Base-by-base conservation (phyloP, 306 rosid species). In the Gastrolobium bilobum region DNA sequence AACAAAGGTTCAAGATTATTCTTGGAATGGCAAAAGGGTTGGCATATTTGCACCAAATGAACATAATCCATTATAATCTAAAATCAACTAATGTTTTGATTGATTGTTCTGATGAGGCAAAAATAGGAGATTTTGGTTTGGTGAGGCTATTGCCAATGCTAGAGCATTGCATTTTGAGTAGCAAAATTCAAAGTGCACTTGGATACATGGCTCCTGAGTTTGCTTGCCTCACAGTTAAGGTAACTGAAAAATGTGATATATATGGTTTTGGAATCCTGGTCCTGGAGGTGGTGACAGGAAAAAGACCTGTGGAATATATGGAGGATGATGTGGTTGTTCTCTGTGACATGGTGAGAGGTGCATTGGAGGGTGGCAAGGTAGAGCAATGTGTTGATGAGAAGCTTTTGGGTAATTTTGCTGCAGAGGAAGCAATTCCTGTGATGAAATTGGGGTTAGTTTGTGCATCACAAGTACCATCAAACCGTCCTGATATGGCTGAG, bases 151-250 rank as follows among this genome's bases (percentile, higher is more conserved):
- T 95, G 85, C 96, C 99, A 76, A 82, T 79, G 86, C 71, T 90
- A 62, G 98, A 94, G 83, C 92, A 86, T 37, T 92, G 92, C 77
- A 86, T 94, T 67, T 81, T 94, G 84, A 94, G 98, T 90, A 89
- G 98, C 84, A 94, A 94, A 81, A 82, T 94, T 54, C 98, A 92
- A 76, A 92, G 98, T 69, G 97, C 97, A 35, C 90, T 94, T 2
- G 98, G 98, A 20, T 94, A 94, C 89, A 94, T 87, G 94, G 98
- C 98, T 51, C 98, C 98, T 0, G 98, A 94, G 68, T 90, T 94
- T 4, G 97, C 98, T 1, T 94, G 98, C 77, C 91, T 91, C 59
- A 92, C 97, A 0, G 93, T 92, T 59, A 90, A 87, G 84, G 87
- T 94, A 69, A 94, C 98, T 1, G 98, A 94, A 81, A 92, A 92